Percentiles rank a stretch among this genome's conserved stretches.
Evolutionary conservation across 2,329 filamentous ascomycete species (phyloP).

Genomic region (Aspergillaceae sp.): DNA sequence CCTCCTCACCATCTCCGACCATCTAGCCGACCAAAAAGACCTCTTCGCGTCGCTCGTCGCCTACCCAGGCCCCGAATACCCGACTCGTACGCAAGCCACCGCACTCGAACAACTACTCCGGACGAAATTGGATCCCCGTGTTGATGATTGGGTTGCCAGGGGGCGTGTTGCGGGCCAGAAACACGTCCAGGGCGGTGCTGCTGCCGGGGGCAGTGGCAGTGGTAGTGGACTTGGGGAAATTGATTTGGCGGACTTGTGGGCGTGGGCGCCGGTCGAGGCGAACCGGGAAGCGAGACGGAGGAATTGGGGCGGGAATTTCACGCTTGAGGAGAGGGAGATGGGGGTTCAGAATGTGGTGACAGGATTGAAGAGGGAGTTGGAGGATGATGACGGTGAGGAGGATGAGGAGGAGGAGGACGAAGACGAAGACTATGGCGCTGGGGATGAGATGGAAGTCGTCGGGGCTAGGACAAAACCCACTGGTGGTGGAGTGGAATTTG

Average conservation of each 20-base stretch:
- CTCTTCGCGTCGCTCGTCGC: slow-evolving; percentile 63
- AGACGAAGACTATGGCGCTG: slow-evolving; percentile 13
- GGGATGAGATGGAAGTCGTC: slow-evolving; percentile 35
- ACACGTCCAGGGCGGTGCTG: background rate
- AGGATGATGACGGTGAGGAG: slow-evolving; percentile 46
- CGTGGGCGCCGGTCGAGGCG: slow-evolving; percentile 44
- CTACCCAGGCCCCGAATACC: slow-evolving; percentile 69
- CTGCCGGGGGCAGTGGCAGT: background rate
- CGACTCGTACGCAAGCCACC: slow-evolving; percentile 53
- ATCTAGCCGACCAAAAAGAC: slow-evolving; percentile 56
- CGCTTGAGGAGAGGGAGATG: slow-evolving; percentile 57
- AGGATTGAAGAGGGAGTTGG: slow-evolving; percentile 52
- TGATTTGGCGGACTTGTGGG: slow-evolving; percentile 54
- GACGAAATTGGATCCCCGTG: slow-evolving; percentile 72
- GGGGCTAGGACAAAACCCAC: slow-evolving; percentile 27
- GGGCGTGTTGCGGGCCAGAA: slow-evolving; percentile 36
- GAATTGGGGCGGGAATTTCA: slow-evolving; percentile 59
- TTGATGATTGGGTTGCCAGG: slow-evolving; percentile 63
- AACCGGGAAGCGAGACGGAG: slow-evolving; percentile 38
- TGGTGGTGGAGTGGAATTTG: slow-evolving; percentile 24
- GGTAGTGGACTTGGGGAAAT: slow-evolving; percentile 30
- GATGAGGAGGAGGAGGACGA: slow-evolving; percentile 44
- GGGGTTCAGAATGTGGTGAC: slow-evolving; percentile 65
- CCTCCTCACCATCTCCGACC: slow-evolving; percentile 57
- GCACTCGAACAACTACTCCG: slow-evolving; percentile 63